Percentiles rank a stretch among this genome's conserved stretches.
These are phyloP conservation scores for Pseudogymnoascus sp. DNA, from an alignment of 2,329 filamentous ascomycete genomes.

Conservation along the genomic window DNA sequence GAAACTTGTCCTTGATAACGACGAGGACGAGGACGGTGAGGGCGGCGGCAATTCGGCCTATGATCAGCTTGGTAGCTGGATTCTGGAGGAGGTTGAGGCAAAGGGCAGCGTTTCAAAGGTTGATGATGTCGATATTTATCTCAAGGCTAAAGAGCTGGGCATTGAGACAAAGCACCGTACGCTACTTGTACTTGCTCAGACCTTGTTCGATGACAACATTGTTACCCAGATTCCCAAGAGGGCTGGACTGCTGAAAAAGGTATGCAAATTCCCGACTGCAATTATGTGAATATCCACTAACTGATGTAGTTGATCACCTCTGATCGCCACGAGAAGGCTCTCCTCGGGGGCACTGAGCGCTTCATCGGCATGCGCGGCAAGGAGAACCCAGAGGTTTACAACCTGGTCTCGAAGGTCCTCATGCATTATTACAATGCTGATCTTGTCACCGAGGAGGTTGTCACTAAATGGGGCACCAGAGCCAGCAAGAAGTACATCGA, in stretches of 20 bases:
- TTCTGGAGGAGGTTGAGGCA: conserved; percentile 62
- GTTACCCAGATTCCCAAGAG: conserved; percentile 78
- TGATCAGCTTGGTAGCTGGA: conserved; percentile 89
- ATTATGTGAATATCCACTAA: neutral
- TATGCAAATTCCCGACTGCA: conserved; percentile 32
- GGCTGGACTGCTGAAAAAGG: conserved; percentile 80
- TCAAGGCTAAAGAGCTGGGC: conserved; percentile 93
- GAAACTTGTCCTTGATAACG: conserved; percentile 73
- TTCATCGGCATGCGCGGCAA: conserved; percentile 66
- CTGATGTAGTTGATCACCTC: conserved; percentile 63
- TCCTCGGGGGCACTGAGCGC: conserved; percentile 90
- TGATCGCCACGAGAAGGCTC: conserved; percentile 89
- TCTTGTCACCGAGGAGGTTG: conserved; percentile 76
- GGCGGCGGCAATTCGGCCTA: conserved; percentile 68
- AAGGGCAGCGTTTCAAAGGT: conserved; percentile 71
- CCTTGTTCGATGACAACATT: conserved; percentile 86
- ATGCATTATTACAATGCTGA: conserved; percentile 88
- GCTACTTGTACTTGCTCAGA: conserved; percentile 83
- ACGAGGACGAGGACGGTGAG: conserved; percentile 73
- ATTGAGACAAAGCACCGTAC: conserved; percentile 94
- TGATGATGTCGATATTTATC: conserved; percentile 82
- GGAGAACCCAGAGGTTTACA: conserved; percentile 69
- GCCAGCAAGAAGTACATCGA: conserved; percentile 99
- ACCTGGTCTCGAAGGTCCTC: conserved; percentile 75
- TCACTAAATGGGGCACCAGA: conserved; percentile 86